Percentiles rank a stretch among this genome's conserved stretches.
Conservation (phyloP, 1,284 basidiomycete species). For the Cryptococcus sp. region DNA sequence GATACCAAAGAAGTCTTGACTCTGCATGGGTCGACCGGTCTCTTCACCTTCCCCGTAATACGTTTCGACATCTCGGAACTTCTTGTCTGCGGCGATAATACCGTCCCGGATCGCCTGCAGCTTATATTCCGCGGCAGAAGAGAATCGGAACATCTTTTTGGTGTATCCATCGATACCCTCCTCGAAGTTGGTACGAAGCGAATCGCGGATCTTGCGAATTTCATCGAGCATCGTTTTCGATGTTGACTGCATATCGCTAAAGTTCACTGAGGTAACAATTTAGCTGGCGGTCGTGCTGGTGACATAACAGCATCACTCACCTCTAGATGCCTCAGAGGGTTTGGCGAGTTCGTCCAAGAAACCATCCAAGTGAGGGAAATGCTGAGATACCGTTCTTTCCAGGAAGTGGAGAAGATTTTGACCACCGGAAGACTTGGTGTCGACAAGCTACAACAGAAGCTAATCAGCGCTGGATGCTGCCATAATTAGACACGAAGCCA, state of each 20-base stretch:
- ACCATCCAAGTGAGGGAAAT: constrained; percentile 83
- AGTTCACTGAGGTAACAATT: constrained; percentile 28
- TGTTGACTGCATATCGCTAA: constrained; percentile 45
- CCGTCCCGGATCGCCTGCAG: constrained; percentile 81
- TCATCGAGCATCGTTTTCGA: constrained; percentile 71
- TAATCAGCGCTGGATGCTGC: not conserved
- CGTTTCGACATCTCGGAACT: constrained; percentile 75
- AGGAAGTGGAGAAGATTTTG: constrained; percentile 94
- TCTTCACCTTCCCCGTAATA: constrained; percentile 93
- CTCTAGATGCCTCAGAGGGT: constrained; percentile 90
- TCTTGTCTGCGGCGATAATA: constrained; percentile 76
- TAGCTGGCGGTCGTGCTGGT: not conserved
- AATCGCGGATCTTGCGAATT: constrained; percentile 71
- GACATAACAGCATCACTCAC: constrained; percentile 54
- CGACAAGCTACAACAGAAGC: constrained; percentile 69
- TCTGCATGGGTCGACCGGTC: constrained; percentile 48
- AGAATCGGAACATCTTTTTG: constrained; percentile 85
- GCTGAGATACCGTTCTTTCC: constrained; percentile 81
- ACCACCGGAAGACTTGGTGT: constrained; percentile 93
- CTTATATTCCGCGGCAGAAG: constrained; percentile 69
- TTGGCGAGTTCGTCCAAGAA: constrained; percentile 88
- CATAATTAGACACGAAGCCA: not conserved
- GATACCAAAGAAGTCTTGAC: constrained; percentile 82
- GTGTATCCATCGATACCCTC: constrained; percentile 73
- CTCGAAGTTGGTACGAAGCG: constrained; percentile 75